phyloP scores from a whole-genome alignment of 495 filamentous ascomycete species.

The Neurospora sp. region DNA sequence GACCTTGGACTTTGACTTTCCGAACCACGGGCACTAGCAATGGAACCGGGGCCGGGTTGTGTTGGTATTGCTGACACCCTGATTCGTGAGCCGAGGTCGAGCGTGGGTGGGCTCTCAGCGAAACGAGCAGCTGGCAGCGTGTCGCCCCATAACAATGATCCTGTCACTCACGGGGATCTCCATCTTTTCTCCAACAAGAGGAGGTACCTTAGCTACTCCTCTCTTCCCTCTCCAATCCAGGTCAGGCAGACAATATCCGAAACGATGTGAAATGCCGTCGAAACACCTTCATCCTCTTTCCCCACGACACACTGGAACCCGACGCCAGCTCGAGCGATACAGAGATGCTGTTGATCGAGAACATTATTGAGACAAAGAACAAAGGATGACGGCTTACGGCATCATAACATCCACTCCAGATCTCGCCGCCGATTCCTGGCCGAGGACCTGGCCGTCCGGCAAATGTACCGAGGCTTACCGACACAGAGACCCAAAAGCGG shows the following conservation, averaged over 20 bases:
- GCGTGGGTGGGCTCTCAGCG: not conserved
- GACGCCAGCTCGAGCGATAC: not conserved
- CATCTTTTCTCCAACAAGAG: not conserved
- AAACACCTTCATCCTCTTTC: not conserved
- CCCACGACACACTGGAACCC: not conserved
- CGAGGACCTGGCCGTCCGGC: constrained; percentile 1
- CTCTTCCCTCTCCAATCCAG: not conserved
- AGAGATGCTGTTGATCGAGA: not conserved
- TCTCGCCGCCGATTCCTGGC: not conserved
- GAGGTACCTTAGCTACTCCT: not conserved
- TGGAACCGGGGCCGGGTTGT: constrained; percentile 10
- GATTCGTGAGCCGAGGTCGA: constrained; percentile 38
- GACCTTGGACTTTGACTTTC: constrained; percentile 7
- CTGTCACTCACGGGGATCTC: not conserved
- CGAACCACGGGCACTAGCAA: constrained; percentile 14
- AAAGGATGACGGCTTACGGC: not conserved
- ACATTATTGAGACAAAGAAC: not conserved
- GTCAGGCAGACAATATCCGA: not conserved
- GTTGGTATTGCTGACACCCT: constrained; percentile 37
- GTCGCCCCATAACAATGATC: not conserved
- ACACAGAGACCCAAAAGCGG: constrained; percentile 3
- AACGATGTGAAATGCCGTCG: not conserved
- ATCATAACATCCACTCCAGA: not conserved
- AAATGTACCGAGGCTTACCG: constrained; percentile 17
- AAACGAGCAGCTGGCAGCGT: not conserved